These are phyloP conservation scores for Xerocomus potaroensis DNA, from an alignment of 768 basidiomycete species.

Conservation along the genomic window DNA sequence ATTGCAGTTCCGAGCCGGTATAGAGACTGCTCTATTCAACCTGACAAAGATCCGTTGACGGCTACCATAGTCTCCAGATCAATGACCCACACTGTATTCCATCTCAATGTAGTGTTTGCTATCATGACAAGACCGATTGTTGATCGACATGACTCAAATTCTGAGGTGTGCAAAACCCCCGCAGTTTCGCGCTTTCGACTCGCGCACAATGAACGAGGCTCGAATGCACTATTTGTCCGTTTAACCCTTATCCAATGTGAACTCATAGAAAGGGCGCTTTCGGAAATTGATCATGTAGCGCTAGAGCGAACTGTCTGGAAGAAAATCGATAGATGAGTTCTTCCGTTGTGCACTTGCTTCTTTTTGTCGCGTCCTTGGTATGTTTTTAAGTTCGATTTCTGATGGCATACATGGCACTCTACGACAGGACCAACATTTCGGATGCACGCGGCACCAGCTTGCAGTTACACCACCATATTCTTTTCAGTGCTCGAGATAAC, in stretches of 20 bases:
- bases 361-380: conserved; percentile 34
- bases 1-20: too few species aligned
- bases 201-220: not conserved
- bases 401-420: too few species aligned
- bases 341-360: conserved; percentile 49
- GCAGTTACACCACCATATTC: conserved; percentile 46
- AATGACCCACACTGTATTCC: too few species aligned
- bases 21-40: too few species aligned
- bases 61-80: too few species aligned
- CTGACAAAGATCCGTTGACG: too few species aligned
- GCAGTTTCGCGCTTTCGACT: not conserved
- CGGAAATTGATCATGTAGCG: conserved; percentile 1
- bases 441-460: conserved; percentile 60
- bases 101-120: too few species aligned
- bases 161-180: too few species aligned
- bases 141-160: too few species aligned
- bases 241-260: not conserved
- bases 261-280: conserved; percentile 6
- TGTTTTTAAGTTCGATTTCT: not conserved
- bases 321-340: conserved; percentile 45
- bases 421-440: conserved; percentile 43
- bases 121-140: too few species aligned
- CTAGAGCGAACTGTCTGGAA: conserved; percentile 42
- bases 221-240: not conserved
- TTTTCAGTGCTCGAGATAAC: conserved; percentile 40